Evolutionary conservation across 2,329 filamentous ascomycete genomes (phyloP).

Genomic region (Curvularia spicifera): DNA sequence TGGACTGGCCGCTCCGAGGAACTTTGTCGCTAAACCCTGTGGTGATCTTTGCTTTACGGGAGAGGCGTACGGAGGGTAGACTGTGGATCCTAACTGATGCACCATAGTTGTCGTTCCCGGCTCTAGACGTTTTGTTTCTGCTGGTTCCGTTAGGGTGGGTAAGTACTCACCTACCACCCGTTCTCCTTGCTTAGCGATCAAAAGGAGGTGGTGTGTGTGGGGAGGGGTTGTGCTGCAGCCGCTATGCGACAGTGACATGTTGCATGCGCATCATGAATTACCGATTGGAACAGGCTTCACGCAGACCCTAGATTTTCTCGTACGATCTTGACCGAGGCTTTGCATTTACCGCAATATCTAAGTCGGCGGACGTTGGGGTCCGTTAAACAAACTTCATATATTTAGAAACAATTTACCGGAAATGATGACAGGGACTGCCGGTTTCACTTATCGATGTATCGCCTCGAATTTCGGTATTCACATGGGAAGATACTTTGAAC

Average conservation of each 20-base stretch:
- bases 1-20: not conserved
- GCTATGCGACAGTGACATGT: not conserved
- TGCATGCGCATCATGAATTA: not conserved
- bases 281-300: not conserved
- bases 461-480: not conserved
- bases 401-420: not conserved
- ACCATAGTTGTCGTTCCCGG: not conserved
- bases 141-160: not conserved
- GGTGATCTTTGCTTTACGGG: not conserved
- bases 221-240: not conserved
- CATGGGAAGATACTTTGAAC: not conserved
- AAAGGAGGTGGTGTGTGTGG: not conserved
- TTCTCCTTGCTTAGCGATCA: constrained; percentile 3
- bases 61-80: not conserved
- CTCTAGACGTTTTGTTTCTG: not conserved
- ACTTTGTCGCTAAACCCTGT: not conserved
- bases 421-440: not conserved
- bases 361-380: not conserved
- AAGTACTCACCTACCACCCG: not conserved
- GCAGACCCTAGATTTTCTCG: not conserved
- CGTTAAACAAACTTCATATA: not conserved
- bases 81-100: not conserved
- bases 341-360: not conserved
- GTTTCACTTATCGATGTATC: not conserved
- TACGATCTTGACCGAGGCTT: not conserved